Conservation (phyloP, 495 filamentous ascomycete species). For the Letharia lupina region DNA sequence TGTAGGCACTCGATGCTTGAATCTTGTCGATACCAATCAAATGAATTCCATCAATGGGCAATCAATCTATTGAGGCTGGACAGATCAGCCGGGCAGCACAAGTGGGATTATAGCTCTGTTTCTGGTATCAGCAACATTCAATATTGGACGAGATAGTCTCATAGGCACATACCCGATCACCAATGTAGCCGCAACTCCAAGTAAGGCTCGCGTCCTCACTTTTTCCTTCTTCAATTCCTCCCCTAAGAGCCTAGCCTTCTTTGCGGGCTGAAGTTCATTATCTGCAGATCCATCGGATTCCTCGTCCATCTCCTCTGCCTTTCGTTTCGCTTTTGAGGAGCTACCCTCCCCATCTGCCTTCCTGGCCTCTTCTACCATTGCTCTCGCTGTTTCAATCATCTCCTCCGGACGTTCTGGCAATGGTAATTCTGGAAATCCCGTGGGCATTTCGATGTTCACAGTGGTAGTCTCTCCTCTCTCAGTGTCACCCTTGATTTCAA, state of each 20-base stretch:
- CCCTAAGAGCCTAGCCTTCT: conserved; percentile 67
- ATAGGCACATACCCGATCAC: conserved; percentile 69
- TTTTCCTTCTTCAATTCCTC: conserved; percentile 73
- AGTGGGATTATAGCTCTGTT: conserved; percentile 49
- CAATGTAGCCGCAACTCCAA: conserved; percentile 76
- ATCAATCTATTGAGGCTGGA: conserved; percentile 4
- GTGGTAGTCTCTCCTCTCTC: conserved; percentile 46
- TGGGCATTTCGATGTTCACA: conserved; percentile 72
- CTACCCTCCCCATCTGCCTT: conserved; percentile 40
- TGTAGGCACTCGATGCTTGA: conserved; percentile 3
- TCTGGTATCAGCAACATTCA: conserved; percentile 17
- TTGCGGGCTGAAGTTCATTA: conserved; percentile 43
- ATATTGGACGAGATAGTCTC: not conserved
- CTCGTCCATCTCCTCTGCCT: conserved; percentile 61
- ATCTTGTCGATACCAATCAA: not conserved
- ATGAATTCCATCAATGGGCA: not conserved
- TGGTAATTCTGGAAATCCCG: conserved; percentile 57
- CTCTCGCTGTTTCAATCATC: conserved; percentile 78
- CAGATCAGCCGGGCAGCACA: conserved; percentile 21
- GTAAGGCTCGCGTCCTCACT: conserved; percentile 70
- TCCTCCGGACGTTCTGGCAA: conserved; percentile 64
- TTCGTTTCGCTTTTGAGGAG: conserved; percentile 59
- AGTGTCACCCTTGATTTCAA: conserved; percentile 47
- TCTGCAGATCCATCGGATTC: conserved; percentile 47
- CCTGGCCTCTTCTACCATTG: conserved; percentile 78